Evolutionary conservation across 1,139 yeast genomes (phyloP), one percentile per base, ranked within the genome.

Genomic region (Blastobotrys raffinosifermentans): DNA sequence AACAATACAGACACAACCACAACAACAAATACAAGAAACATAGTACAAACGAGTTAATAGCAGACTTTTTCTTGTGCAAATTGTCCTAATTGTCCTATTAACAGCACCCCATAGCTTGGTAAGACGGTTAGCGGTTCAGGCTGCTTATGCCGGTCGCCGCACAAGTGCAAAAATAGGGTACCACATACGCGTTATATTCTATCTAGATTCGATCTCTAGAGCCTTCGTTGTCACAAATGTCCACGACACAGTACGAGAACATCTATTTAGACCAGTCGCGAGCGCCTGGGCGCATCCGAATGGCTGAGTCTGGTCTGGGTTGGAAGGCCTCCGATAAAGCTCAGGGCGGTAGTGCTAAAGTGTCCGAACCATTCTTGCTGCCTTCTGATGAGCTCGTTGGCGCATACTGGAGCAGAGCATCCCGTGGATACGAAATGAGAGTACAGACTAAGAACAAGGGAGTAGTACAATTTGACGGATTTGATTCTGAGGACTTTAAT

Each of bases 291-390:
- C 80, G 94, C 51, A 82, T 91, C 73, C 85, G 98, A 62, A 75
- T 93, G 47, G 95, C 96, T 7, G 91, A 83, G 47, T 80, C 93
- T 13, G 99, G 99, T 34, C 72, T 91, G 31, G 99, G 99, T 34
- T 91, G 99, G 99, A 91, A 89, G 56, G 86, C 87, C 0, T 65
- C 72, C 11, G 68, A 75, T 21, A 65, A 70, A 37, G 53, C 64
- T 18, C 51, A 50, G 35, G 76, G 74, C 29, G 80, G 80, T 15
- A 67, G 79, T 3, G 70, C 76, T 10, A 58, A 59, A n/a, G 49
- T 51, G 9, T 44, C 53, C 3, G 79, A 77, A 35, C 96, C 97
- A 13, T 86, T 86, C 51, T 67, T 93, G 44, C 68, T 93, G 45
- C 93, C 96, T 11, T 75, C 87, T 7, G 85, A 85, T 35, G 96